Evolutionary conservation across 306 rosid species (phyloP), one percentile per base, ranked within the genome.

Genomic region (Ammopiptanthus mongolicus): DNA sequence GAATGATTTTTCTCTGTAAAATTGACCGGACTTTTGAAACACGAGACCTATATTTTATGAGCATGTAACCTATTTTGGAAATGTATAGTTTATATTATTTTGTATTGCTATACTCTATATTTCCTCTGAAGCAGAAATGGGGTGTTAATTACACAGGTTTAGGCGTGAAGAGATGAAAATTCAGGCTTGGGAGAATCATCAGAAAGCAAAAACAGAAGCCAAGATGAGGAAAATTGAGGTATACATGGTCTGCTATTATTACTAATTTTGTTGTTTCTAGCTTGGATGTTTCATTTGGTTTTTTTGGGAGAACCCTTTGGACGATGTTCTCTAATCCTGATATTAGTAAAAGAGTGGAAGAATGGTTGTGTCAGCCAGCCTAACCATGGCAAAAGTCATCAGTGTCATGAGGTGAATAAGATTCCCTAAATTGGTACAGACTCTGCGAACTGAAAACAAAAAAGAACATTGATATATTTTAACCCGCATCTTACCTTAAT

Each of bases 151-250:
- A 8, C 75, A 74, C 87, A 94, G 98, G 84, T 94, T 91, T 87
- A 94, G 93, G 86, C 95, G 90, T 6, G 96, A 94, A 83, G 98
- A 91, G 86, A 87, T 91, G 96, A 94, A 91, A 74, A 90, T 94
- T 70, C 93, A 90, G 84, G 98, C 91, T 1, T 94, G 98, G 98
- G 97, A 91, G 78, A 94, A 91, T 86, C 98, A 91, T 73, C 87
- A 94, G 84, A 94, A 91, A 79, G 98, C 98, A 39, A 91, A 91
- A 88, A 87, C 97, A 51, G 98, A 94, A 84, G 96, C 98, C 47
- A 91, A 94, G 78, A 87, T 94, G 96, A 88, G 89, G 83, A 94
- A 89, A 90, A 70, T 90, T 18, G 97, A 94, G 98, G 98, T 91
- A 83, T 39, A 15, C 71, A 14, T 66, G 23, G 46, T 28, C 50